A percentile compares a stretch with the other conserved stretches of the same genome.
phyloP scores from a whole-genome alignment of 768 basidiomycete species.

The Russula emetica region DNA sequence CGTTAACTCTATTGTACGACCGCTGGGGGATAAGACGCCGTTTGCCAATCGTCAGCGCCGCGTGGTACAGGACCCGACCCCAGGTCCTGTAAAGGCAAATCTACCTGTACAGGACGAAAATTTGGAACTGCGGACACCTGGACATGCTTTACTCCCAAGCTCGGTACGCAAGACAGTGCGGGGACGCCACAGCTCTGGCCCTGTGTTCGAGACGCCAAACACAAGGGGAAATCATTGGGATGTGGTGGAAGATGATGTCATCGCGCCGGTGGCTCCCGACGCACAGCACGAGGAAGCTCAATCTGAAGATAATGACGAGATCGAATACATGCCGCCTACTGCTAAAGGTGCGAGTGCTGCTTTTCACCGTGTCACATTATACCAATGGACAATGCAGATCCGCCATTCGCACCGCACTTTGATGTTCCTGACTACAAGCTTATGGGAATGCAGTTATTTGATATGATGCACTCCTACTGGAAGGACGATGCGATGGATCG shows the following conservation, averaged over 20 bases:
- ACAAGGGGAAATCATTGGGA: constrained; percentile 73
- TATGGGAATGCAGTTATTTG: constrained; percentile 38
- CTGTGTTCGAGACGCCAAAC: constrained; percentile 61
- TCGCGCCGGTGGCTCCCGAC: constrained; percentile 30
- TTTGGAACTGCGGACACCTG: constrained; percentile 35
- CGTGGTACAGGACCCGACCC: constrained; percentile 28
- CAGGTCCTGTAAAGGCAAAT: constrained; percentile 36
- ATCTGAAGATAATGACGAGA: constrained; percentile 42
- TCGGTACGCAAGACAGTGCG: constrained; percentile 63
- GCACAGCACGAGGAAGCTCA: constrained; percentile 28
- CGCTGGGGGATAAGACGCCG: constrained; percentile 72
- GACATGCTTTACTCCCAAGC: constrained; percentile 54
- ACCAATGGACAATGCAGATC: constrained; percentile 32
- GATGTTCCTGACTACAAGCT: constrained; percentile 48
- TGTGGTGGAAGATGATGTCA: constrained; percentile 53
- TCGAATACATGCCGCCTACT: constrained; percentile 54
- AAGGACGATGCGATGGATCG: constrained; percentile 36
- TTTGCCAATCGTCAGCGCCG: constrained; percentile 59
- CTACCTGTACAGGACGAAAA: constrained; percentile 33
- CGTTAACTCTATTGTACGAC: constrained; percentile 36
- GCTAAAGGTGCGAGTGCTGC: constrained; percentile 41
- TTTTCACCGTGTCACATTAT: background rate
- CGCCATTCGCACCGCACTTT: constrained; percentile 44
- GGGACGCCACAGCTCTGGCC: constrained; percentile 47
- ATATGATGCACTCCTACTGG: constrained; percentile 36